Evolutionary conservation across 2,329 filamentous ascomycete genomes (phyloP).

Genomic region (Fusarium palustre): DNA sequence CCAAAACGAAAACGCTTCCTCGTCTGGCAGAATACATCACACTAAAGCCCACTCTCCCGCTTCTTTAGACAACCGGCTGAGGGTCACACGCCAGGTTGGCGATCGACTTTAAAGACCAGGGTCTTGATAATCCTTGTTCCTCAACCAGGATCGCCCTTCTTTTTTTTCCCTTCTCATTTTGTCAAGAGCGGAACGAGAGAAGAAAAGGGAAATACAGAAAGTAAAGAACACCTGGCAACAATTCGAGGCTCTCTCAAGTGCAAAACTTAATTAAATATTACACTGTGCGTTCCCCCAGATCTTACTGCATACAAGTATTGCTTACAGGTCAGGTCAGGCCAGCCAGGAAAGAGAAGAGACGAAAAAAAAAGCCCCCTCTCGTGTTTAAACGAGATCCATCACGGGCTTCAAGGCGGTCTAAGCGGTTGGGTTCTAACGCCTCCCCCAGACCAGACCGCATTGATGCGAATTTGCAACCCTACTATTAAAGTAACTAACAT

Average conservation of each 20-base stretch:
- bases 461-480: conserved; percentile 41
- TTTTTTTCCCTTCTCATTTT: neutral
- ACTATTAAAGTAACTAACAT: conserved; percentile 22
- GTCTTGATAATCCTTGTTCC: conserved; percentile 33
- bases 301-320: conserved; percentile 36
- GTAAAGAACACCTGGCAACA: conserved; percentile 26
- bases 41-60: conserved; percentile 36
- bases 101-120: conserved; percentile 36
- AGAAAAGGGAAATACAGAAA: neutral
- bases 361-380: conserved; percentile 18
- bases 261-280: neutral
- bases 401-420: conserved; percentile 45
- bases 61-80: conserved; percentile 37
- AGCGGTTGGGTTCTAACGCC: conserved; percentile 33
- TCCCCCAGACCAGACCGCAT: conserved; percentile 39
- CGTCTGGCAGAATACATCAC: conserved; percentile 36
- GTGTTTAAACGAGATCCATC: conserved; percentile 41
- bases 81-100: conserved; percentile 39
- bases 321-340: conserved; percentile 33
- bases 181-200: neutral
- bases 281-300: conserved; percentile 14
- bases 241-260: conserved; percentile 13
- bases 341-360: conserved; percentile 7
- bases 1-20: conserved; percentile 23
- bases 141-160: neutral